Evolutionary conservation across 108 stramenopile species (phyloP).

Genomic region (Cylindrotheca fusiformis): DNA sequence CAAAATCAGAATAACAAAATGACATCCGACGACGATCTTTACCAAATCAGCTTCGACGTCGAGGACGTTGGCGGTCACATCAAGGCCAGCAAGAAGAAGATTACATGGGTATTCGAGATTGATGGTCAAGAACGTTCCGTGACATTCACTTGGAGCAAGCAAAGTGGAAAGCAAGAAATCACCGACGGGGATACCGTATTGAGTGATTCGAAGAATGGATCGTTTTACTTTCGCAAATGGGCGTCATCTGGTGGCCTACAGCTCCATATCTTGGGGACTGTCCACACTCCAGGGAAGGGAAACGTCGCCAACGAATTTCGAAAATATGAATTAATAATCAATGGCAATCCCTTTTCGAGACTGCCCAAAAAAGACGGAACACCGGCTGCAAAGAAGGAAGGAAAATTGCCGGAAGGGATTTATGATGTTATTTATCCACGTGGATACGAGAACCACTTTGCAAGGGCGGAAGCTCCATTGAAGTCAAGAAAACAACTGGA

Average conservation of each 20-base stretch:
- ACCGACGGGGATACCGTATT: background rate
- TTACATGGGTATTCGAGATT: constrained; percentile 13
- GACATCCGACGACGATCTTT: no score
- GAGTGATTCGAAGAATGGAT: constrained; percentile 11
- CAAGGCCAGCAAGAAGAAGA: constrained; percentile 3
- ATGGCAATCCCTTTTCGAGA: constrained; percentile 11
- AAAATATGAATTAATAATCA: constrained; percentile 18
- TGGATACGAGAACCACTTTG: constrained; percentile 5
- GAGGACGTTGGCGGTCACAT: constrained; percentile 12
- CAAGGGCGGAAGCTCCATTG: constrained; percentile 7
- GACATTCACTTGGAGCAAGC: constrained; percentile 15
- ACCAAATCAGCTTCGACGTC: no score
- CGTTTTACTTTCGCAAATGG: constrained; percentile 15
- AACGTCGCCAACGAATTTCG: constrained; percentile 11
- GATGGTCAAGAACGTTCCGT: constrained; percentile 3
- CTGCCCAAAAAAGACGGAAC: constrained; percentile 8
- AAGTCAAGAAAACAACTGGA: background rate
- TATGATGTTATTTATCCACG: constrained; percentile 21
- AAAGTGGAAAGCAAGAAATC: constrained; percentile 10
- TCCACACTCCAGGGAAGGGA: constrained; percentile 6
- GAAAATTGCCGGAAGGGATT: background rate
- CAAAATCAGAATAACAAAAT: no score
- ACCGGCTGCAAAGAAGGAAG: constrained; percentile 6
- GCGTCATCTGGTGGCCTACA: background rate
- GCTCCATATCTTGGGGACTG: constrained; percentile 12